Base-by-base conservation (phyloP, 108 stramenopile genomes). In the Fistulifera solaris region DNA sequence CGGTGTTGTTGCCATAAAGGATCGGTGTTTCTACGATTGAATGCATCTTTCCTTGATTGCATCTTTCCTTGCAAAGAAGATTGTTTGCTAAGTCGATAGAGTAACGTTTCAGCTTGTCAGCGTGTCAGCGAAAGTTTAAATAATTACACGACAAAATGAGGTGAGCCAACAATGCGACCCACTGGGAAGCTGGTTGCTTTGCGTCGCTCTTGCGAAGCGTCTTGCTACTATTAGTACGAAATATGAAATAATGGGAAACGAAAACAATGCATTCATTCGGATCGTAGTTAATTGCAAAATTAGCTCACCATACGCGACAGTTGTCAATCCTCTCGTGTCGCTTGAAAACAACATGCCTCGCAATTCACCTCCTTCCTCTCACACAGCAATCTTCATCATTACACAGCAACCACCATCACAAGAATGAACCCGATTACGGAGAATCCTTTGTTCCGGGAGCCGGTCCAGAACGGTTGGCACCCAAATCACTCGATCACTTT, bases 401-500 rank as follows among this genome's bases (percentile, higher is more conserved):
- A 45, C 11, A 11, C 4, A 19, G 3, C 44, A 45, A 8, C 44
- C 44, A 45, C 3, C 44, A 17, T 21, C 44, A 21, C 44, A 45
- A 21, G 11, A 56, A 5, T 10, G 50, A 24, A 25, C 72, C 78
- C 25, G 83, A 83, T 61, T 66, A 77, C 41, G 78, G 81, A 11
- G 52, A 71, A 41, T 59, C 62, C 18, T 79, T 74, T 69, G 68
- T 77, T 52, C 74, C 77, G 13, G 60, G 64, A 19, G 27, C 59
- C 13, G 61, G 64, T 15, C 61, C 70, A 48, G 44, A 44, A 18
- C 58, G 76, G 41, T 35, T 55, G 8, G 83, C 84, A 24, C 85
- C 88, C n/a, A 70, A 78, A 41, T 58, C 76, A 21, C 40, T 84
- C 19, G 88, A 90, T 66, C 85, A 86, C 48, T 90, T 82, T 78